Conservation (phyloP, 2,329 filamentous ascomycete species). For the Diaporthe eres region DNA sequence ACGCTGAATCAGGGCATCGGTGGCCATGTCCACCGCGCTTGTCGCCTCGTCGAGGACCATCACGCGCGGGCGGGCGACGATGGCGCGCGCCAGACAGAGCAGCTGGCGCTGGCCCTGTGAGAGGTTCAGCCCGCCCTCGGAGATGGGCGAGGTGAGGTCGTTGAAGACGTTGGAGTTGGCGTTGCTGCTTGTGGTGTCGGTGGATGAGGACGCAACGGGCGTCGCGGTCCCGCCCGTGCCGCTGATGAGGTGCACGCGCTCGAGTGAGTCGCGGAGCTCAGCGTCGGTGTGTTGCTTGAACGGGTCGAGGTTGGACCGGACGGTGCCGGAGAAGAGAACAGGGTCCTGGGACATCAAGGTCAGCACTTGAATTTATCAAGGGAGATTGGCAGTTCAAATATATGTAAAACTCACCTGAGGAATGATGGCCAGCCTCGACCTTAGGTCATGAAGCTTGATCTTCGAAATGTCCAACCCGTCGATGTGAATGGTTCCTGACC, state of each 20-base stretch:
- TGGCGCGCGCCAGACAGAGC: slow-evolving; percentile 80
- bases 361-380: background rate
- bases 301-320: slow-evolving; percentile 83
- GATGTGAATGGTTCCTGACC: slow-evolving; percentile 75
- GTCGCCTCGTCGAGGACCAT: slow-evolving; percentile 88
- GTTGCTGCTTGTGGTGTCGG: slow-evolving; percentile 49
- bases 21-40: slow-evolving; percentile 82
- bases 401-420: slow-evolving; percentile 59
- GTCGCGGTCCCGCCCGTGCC: slow-evolving; percentile 56
- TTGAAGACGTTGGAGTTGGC: slow-evolving; percentile 77
- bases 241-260: slow-evolving; percentile 75
- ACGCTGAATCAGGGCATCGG: slow-evolving; percentile 80
- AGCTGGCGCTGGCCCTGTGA: slow-evolving; percentile 84
- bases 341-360: slow-evolving; percentile 69
- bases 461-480: slow-evolving; percentile 83
- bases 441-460: slow-evolving; percentile 77
- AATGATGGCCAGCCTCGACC: slow-evolving; percentile 84
- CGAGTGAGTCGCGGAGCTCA: slow-evolving; percentile 78
- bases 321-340: slow-evolving; percentile 84
- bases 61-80: slow-evolving; percentile 79
- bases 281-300: slow-evolving; percentile 79
- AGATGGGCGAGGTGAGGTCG: slow-evolving; percentile 73
- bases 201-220: slow-evolving; percentile 56
- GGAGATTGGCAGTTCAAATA: background rate
- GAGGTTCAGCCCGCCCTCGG: slow-evolving; percentile 81